Evolutionary conservation across 192 early-diverging fungal species (phyloP), one percentile per base, ranked within the genome.

Genomic region (Linnemannia hyalina): DNA sequence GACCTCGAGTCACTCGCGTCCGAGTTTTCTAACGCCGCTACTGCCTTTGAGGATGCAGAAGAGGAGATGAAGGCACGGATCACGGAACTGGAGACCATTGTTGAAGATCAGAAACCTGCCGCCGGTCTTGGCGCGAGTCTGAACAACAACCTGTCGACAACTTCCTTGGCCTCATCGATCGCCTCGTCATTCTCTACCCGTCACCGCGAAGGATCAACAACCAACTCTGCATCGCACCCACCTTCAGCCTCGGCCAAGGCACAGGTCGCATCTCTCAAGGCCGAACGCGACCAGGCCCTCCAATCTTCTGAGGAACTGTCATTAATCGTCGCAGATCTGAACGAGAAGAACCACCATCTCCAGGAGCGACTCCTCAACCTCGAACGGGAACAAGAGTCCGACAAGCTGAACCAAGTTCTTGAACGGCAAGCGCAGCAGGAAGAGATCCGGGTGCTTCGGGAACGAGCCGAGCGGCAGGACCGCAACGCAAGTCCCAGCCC

Each of bases 21-120:
- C 22, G 89, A 89, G 69, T 89, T 89, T 77, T 52, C 77, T 26
- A 71, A 87, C n/a, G 80, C 82, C 1, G 85, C 79, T 1, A 79
- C 80, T 0, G 68, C 77, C n/a, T 89, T 82, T 70, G 89, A 88
- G 74, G 85, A 85, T 63, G 81, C 85, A 1, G 85, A 89, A 42
- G 85, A 89, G 29, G 80, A 89, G 77, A 83, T 88, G 76, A 87
- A 88, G 73, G 68, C 55, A 36, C 77, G 68, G 70, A 89, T 89
- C 46, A 32, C 47, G 10, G 84, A 89, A 55, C 69, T 89, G 44
- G 79, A 89, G 32, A 9, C 71, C 4, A 55, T 82, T 9, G 40
- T 89, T 18, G 82, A 81, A 26, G 82, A 70, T 40, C 80, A 70
- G 54, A 77, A 73, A n/a, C 2, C 38, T 23, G 23, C 3, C 35